phyloP scores from a whole-genome alignment of 2,329 filamentous ascomycete species.

The Cladobotryum mycophilum region DNA sequence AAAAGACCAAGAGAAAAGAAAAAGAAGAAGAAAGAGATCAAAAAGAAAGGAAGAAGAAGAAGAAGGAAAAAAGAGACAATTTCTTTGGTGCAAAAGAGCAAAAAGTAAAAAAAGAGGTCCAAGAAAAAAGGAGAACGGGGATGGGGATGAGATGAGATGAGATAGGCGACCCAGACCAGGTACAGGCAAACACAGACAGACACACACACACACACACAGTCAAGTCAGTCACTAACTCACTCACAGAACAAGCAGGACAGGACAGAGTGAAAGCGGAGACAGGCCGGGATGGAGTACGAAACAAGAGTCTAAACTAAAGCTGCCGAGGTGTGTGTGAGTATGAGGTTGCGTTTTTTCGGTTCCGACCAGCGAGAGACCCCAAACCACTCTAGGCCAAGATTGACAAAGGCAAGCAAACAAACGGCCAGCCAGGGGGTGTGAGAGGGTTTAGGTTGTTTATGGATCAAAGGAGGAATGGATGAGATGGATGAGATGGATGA shows the following conservation, averaged over 20 bases:
- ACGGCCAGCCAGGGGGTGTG: constrained; percentile 4
- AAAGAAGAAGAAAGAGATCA: constrained; percentile 23
- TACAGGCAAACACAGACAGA: background rate
- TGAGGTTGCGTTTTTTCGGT: background rate
- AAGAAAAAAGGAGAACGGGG: constrained; percentile 4
- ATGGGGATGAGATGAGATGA: background rate
- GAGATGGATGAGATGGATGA: too few species aligned
- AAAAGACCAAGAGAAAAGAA: background rate
- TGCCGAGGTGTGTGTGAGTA: constrained; percentile 2
- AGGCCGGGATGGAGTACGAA: background rate
- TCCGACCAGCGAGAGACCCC: background rate
- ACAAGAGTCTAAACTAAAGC: constrained; percentile 4
- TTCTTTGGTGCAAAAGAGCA: background rate
- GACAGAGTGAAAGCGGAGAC: constrained; percentile 12
- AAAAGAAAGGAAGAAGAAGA: constrained; percentile 6
- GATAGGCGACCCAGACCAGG: background rate
- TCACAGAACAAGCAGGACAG: background rate
- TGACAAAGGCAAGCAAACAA: background rate
- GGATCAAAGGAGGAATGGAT: background rate
- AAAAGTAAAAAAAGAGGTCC: constrained; percentile 1
- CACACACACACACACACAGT: too few species aligned
- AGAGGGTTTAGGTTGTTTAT: background rate
- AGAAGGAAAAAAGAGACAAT: background rate
- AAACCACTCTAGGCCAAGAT: constrained; percentile 9
- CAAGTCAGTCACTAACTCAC: too few species aligned